Evolutionary conservation across 805 yeast genomes (phyloP), one percentile per base, ranked within the genome.

Genomic region (Lachancea waltii): DNA sequence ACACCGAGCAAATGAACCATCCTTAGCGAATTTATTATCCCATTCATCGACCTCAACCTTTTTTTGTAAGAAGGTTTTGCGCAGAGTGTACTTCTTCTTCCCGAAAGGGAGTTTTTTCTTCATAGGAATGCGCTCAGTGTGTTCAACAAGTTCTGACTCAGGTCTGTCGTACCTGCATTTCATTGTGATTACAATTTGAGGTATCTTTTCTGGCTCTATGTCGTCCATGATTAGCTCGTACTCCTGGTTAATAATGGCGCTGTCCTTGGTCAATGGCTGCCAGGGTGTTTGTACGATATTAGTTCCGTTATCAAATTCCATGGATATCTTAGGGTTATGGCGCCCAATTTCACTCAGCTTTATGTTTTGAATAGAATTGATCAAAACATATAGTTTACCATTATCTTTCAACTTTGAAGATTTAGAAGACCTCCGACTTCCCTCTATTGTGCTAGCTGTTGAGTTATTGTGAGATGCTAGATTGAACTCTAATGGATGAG

Each of bases 1-100:
- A 38, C 83, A 74, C 51, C 90, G 71, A 7, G 86, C 95, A 68
- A 85, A 87, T 25, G 95, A 85, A 2, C 97, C 97, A 58, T 86
- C 94, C 23, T 70, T 68, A 1, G 97, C 95, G 45, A 86, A 71
- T 39, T 73, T 63, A 23, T 67, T 59, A 23, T 72, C 73, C 81
- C 90, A 74, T 2, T 70, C 63, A 62, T 83, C 94, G 18, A 48
- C 41, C 3, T 61, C 58, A 1, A 71, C 65, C 22, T 72, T 68
- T 43, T 67, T 67, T 2, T 78, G 68, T 5, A 78, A 72, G 43
- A 68, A 73, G 46, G 64, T 75, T 36, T 60, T 67, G 23, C 66
- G 62, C 17, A 58, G 53, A 30, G 45, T 56, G 42, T 56, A 67
- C 39, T 60, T 65, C 15, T 56, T 60, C 38, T 64, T 64, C 15